Conservation (phyloP, 805 yeast species). For the Candida pseudoglaebosa region DNA sequence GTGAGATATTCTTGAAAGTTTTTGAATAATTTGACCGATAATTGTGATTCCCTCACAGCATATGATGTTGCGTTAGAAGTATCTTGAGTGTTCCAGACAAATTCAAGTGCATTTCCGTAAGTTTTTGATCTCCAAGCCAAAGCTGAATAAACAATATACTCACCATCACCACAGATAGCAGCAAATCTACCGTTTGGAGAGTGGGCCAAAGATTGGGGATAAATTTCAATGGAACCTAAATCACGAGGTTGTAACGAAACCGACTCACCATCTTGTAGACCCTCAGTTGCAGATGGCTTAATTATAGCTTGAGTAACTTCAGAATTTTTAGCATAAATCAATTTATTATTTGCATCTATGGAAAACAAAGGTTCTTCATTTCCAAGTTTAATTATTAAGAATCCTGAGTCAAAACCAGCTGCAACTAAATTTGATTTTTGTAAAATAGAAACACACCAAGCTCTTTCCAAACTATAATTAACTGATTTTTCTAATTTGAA, state of each 20-base stretch:
- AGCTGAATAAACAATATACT: conserved; percentile 91
- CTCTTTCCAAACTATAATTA: conserved; percentile 89
- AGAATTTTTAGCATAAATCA: conserved; percentile 85
- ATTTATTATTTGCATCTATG: conserved; percentile 89
- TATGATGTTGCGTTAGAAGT: conserved; percentile 59
- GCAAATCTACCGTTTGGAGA: conserved; percentile 98
- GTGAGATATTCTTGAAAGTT: conserved; percentile 78
- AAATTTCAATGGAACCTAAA: conserved; percentile 89
- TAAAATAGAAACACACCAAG: conserved; percentile 87
- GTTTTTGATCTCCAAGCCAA: conserved; percentile 97
- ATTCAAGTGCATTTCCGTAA: conserved; percentile 85
- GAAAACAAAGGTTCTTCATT: conserved; percentile 92
- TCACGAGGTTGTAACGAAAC: conserved; percentile 80
- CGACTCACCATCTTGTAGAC: conserved; percentile 74
- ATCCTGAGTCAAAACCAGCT: conserved; percentile 93
- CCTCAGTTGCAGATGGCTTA: conserved; percentile 58
- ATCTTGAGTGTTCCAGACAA: conserved; percentile 90
- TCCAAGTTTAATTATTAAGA: conserved; percentile 83
- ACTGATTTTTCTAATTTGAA: conserved; percentile 90
- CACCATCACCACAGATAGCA: conserved; percentile 97
- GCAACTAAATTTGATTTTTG: conserved; percentile 74
- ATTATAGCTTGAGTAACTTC: conserved; percentile 84
- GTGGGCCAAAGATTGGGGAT: conserved; percentile 81
- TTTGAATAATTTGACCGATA: conserved; percentile 66
- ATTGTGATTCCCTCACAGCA: conserved; percentile 72